Evolutionary conservation across 306 rosid genomes (phyloP).

Genomic region (Inga oerstediana): DNA sequence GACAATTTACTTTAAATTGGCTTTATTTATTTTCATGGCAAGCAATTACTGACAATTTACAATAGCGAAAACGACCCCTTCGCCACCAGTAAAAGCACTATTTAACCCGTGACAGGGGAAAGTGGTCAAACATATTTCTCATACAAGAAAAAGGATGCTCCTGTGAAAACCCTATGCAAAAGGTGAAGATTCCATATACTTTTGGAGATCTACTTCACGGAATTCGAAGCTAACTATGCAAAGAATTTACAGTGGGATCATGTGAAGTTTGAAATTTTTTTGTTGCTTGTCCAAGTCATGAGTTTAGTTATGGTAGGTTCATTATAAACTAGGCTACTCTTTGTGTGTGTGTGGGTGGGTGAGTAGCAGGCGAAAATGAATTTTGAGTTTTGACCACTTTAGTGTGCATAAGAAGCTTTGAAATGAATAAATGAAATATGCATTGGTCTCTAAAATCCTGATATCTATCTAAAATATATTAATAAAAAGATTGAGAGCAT

Average conservation of each 20-base stretch:
- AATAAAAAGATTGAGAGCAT: background rate
- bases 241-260: background rate
- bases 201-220: background rate
- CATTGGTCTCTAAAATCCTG: background rate
- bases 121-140: constrained; percentile 10
- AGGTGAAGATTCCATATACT: background rate
- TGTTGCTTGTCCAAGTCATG: background rate
- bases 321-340: background rate
- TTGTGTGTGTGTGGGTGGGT: background rate
- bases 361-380: background rate
- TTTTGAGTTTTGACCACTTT: background rate
- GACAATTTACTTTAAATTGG: background rate
- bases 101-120: constrained; percentile 17
- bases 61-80: too few relatives aligned
- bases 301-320: background rate
- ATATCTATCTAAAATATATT: background rate
- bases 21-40: constrained; percentile 2
- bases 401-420: background rate
- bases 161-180: background rate
- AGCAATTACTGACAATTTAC: background rate
- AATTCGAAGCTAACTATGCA: background rate
- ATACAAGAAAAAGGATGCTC: background rate
- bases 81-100: background rate
- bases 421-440: background rate
- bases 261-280: background rate